Base-by-base conservation (phyloP, 305 asterid species). In the Fraxinus angustifolia region DNA sequence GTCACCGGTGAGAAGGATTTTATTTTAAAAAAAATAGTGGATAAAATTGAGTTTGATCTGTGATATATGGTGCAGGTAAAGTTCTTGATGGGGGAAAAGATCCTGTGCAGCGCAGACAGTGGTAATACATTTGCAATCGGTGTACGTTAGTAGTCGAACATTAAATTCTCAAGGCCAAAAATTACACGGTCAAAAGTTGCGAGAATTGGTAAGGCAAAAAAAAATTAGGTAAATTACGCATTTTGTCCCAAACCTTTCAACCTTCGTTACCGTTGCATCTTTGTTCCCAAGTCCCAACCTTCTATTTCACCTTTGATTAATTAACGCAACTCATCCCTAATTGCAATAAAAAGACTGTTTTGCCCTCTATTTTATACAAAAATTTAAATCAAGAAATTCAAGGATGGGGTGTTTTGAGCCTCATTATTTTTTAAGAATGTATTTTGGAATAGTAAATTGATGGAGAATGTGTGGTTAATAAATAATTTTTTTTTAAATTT, bases 1-100 rank as follows among this genome's bases (percentile, higher is more conserved):
- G 81, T 40, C 70, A 50, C 84, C 75, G 88, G 73, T 78, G 85
- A 81, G 82, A 31, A 62, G 56, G 36, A 56, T 2, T 34, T 36
- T 42, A 60, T 23, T 23, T 56, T 4, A 1, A 8, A 21, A 6
- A 23, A 17, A 11, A 4, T 0, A 17, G 23, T 58, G 10, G 68
- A 19, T 19, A 60, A 60, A 21, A n/a, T 53, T 53, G 26, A 48
- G 58, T 16, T 16, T 31, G 71, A 26, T 48, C 6, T 50, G 80
- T 77, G 21, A 58, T 58, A 19, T 50, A 76, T 1, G 48, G 3
- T 11, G 26, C 79, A 28, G 26, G 68, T 36, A 5, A n/a, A 53
- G 23, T 53, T 4, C 60, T 14, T 50, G 19, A 50, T 50, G 19
- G 60, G 60, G 60, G 50, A 16, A 50, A 16, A 16, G 60, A 56